A percentile compares a stretch with the other conserved stretches of the same genome.
phyloP scores from a whole-genome alignment of 169 alveolate genomes.

The Fabrea salina region DNA sequence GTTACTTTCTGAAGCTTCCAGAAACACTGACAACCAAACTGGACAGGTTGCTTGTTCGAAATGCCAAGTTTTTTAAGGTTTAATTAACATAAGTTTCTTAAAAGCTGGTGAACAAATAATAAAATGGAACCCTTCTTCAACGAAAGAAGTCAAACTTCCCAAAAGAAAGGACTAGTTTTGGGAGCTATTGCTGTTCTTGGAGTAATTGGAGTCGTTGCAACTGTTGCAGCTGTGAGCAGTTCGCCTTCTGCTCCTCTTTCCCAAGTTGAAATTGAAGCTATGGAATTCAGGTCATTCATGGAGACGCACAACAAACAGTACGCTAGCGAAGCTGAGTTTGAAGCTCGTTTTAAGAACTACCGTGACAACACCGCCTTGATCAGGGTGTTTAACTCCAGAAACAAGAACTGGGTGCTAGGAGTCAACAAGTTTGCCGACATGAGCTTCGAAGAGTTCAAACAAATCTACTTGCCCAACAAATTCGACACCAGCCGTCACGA shows the following conservation, averaged over 20 bases:
- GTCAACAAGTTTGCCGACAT: constrained; percentile 8
- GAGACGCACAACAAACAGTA: background rate
- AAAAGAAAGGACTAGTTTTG: background rate
- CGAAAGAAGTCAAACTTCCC: background rate
- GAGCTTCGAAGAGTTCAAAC: constrained; percentile 17
- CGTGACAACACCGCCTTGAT: background rate
- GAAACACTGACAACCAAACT: too few species aligned
- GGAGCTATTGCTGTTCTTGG: constrained; percentile 21
- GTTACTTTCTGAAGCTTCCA: too few species aligned
- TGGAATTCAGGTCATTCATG: too few species aligned
- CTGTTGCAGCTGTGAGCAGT: background rate
- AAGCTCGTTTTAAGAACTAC: background rate
- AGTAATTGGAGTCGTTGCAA: constrained; percentile 16
- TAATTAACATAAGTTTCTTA: too few species aligned
- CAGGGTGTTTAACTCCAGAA: background rate
- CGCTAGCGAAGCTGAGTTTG: background rate
- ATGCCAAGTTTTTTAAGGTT: too few species aligned
- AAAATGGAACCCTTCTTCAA: constrained; percentile 13
- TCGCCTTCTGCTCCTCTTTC: too few species aligned
- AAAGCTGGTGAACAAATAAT: background rate
- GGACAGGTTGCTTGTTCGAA: too few species aligned
- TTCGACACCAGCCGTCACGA: too few species aligned
- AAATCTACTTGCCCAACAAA: background rate
- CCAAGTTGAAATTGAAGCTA: too few species aligned
- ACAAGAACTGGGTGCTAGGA: background rate